Evolutionary conservation across 108 stramenopile genomes (phyloP).

Genomic region (Aureococcus anophagefferens): DNA sequence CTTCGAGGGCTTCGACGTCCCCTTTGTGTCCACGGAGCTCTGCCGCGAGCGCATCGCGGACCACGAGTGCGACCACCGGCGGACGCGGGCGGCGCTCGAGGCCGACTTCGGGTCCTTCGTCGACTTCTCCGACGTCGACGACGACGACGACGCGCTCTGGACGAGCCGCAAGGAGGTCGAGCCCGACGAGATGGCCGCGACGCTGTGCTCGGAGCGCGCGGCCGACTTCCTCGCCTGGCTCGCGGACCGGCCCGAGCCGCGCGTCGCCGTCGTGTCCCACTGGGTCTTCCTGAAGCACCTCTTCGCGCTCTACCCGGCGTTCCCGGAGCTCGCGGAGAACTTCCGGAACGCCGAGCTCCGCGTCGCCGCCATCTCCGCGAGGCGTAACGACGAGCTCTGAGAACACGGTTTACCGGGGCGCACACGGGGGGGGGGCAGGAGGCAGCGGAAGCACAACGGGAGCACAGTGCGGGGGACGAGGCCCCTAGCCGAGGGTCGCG

Average conservation of each 20-base stretch:
- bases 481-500: too few relatives aligned
- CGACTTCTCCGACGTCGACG: slow-evolving; percentile 26
- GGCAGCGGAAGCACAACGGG: too few relatives aligned
- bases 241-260: slow-evolving; percentile 22
- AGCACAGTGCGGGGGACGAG: too few relatives aligned
- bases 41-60: slow-evolving; percentile 56
- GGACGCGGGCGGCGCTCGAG: slow-evolving; percentile 35
- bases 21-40: slow-evolving; percentile 42
- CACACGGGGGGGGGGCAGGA: too few relatives aligned
- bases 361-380: neutral
- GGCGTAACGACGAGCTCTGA: too few relatives aligned
- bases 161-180: slow-evolving; percentile 30
- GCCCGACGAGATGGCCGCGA: neutral
- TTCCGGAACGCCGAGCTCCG: neutral
- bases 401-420: too few relatives aligned
- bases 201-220: slow-evolving; percentile 16
- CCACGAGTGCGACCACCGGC: slow-evolving; percentile 54
- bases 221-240: slow-evolving; percentile 32
- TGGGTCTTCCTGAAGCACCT: slow-evolving; percentile 33
- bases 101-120: slow-evolving; percentile 21
- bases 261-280: slow-evolving; percentile 45
- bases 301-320: slow-evolving; percentile 33
- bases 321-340: neutral
- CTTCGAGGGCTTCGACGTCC: slow-evolving; percentile 23
- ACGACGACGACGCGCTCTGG: slow-evolving; percentile 36